Conservation (phyloP, 129 eudicot species). For the Deinandra increscens region DNA sequence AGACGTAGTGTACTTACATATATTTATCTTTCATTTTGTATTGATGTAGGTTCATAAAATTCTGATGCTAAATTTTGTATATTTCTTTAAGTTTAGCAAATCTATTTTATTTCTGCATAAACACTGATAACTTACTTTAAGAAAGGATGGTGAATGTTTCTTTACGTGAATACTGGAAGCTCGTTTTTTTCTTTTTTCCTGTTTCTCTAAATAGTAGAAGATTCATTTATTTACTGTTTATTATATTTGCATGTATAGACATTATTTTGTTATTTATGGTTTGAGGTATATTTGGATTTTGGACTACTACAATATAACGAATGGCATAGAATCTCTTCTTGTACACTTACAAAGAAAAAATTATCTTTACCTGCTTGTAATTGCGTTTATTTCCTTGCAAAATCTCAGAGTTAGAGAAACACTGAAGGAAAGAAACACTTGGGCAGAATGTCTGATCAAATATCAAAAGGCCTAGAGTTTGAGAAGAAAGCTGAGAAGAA, state of each 20-base stretch:
- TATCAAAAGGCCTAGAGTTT: no score
- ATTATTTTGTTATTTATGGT: neutral
- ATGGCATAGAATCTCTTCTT: slow-evolving; percentile 3
- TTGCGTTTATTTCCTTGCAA: neutral
- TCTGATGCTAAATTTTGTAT: neutral
- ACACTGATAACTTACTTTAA: no score
- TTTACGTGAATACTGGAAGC: no score
- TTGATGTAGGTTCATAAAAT: neutral
- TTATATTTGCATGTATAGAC: neutral
- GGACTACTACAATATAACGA: neutral
- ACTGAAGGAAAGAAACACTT: no score
- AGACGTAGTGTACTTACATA: neutral
- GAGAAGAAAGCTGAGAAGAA: slow-evolving; percentile 85
- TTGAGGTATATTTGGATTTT: neutral
- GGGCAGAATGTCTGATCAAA: neutral
- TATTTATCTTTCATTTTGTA: neutral
- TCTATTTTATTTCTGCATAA: neutral
- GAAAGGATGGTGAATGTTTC: no score
- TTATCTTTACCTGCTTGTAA: slow-evolving; percentile 2
- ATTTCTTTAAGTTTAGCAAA: neutral
- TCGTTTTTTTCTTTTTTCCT: neutral
- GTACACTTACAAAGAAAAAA: slow-evolving; percentile 20
- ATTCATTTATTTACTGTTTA: neutral
- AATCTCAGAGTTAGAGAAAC: slow-evolving; percentile 19
- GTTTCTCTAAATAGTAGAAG: neutral